phyloP scores from a whole-genome alignment of 2,329 filamentous ascomycete genomes.

The Bisporella sp. region DNA sequence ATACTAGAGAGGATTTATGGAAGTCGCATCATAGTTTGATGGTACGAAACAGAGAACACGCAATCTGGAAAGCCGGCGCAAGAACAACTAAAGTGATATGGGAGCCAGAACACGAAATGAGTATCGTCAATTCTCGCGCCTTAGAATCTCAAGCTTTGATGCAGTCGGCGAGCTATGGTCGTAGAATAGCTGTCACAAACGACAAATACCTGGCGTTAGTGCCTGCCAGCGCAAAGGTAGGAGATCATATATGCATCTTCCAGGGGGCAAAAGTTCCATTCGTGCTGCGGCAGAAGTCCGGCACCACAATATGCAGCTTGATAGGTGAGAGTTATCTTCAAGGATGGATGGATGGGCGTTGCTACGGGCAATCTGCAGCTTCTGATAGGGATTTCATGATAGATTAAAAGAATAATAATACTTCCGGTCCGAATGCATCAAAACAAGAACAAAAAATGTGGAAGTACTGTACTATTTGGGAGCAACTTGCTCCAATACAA shows the following conservation, averaged over 20 bases:
- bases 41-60: neutral
- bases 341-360: neutral
- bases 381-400: no score
- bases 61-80: neutral
- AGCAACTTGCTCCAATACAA: no score
- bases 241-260: neutral
- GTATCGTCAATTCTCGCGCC: neutral
- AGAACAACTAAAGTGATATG: neutral
- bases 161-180: neutral
- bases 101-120: conserved; percentile 1
- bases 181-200: conserved; percentile 1
- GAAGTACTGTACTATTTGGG: no score
- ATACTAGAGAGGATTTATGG: neutral
- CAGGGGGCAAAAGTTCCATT: neutral
- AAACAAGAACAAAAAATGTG: no score
- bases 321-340: conserved; percentile 2
- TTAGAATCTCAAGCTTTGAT: neutral
- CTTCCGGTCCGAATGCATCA: no score
- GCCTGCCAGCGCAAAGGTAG: neutral
- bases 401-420: no score
- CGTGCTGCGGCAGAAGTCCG: neutral
- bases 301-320: neutral
- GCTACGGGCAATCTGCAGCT: neutral
- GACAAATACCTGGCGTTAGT: neutral
- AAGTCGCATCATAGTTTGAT: neutral